Evolutionary conservation across 1,284 basidiomycete genomes (phyloP).

Genomic region (Phaffia rhodozyma): DNA sequence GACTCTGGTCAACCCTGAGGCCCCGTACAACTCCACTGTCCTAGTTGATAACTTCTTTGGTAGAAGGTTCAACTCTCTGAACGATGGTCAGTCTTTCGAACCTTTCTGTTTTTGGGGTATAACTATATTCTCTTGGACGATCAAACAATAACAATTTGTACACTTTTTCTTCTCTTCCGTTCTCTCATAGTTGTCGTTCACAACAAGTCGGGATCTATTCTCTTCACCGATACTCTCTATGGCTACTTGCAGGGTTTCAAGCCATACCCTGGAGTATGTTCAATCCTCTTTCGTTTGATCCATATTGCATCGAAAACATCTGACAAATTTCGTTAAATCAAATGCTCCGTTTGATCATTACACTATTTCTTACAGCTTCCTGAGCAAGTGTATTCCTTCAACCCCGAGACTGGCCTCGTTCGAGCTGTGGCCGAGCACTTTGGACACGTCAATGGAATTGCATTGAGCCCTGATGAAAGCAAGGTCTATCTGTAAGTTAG

Average conservation of each 20-base stretch:
- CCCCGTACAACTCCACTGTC: constrained; percentile 47
- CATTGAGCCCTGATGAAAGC: constrained; percentile 48
- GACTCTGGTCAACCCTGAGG: constrained; percentile 46
- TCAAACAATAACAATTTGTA: not conserved
- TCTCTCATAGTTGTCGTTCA: constrained; percentile 35
- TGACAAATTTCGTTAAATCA: too few species aligned
- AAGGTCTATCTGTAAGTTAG: constrained; percentile 48
- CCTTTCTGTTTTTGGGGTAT: not conserved
- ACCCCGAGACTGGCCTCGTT: constrained; percentile 47
- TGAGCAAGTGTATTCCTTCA: constrained; percentile 53
- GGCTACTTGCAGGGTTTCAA: constrained; percentile 52
- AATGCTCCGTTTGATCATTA: too few species aligned
- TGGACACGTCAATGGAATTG: constrained; percentile 50
- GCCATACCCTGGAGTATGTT: constrained; percentile 34
- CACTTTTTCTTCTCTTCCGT: not conserved
- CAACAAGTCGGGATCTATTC: constrained; percentile 47
- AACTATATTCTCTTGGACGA: not conserved
- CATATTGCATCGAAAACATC: too few species aligned
- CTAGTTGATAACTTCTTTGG: constrained; percentile 52
- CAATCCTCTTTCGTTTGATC: too few species aligned
- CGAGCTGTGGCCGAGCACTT: constrained; percentile 55
- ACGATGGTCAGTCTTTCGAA: constrained; percentile 45
- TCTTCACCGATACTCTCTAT: constrained; percentile 56
- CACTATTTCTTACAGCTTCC: constrained; percentile 37
- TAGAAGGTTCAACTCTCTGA: constrained; percentile 58